Evolutionary conservation across 2,329 filamentous ascomycete genomes (phyloP), one percentile per base, ranked within the genome.

Genomic region (Tricladium varicosporioides): DNA sequence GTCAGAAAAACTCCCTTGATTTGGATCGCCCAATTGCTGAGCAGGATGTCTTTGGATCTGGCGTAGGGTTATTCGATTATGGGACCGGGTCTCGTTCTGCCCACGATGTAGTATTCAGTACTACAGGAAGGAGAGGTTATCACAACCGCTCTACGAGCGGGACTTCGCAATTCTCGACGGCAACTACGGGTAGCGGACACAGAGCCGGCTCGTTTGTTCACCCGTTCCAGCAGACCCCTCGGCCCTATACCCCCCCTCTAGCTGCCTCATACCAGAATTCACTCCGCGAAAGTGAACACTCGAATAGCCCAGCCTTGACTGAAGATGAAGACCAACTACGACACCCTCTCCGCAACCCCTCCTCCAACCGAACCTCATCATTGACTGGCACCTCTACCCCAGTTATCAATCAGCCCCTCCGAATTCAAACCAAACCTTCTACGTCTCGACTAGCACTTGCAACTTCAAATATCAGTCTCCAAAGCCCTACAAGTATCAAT

Each of bases 211-310:
- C 76, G 32, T 86, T 87, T 66, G 77, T 86, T 16, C 84, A 87
- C 66, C 84, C 84, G 22, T 86, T 85, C 63, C 82, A 86, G 67
- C 84, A 86, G 71, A 85, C 76, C 8, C 84, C 84, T 32, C 78
- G 81, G 43, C 82, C 82, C 1, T 80, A 81, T 47, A 85, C 83
- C 58, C 82, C 83, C 51, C 82, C 83, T 8, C 66, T 84, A 59
- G 60, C 58, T 43, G 51, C 57, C 14, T 79, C 81, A 19, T 84
- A 84, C 68, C 78, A 81, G 61, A 81, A 81, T 68, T 83, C 82
- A 7, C 71, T 80, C 45, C 75, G 78, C 36, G 70, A 66, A 48
- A 77, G 80, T 63, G 83, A 60, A 48, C 80, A 79, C 65, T 82
- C 63, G 18, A 56, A 61, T 45, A 69, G 63, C 48, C 62, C 65